phyloP scores from a whole-genome alignment of 257 asterid species.

The Craterostigma plantagineum region DNA sequence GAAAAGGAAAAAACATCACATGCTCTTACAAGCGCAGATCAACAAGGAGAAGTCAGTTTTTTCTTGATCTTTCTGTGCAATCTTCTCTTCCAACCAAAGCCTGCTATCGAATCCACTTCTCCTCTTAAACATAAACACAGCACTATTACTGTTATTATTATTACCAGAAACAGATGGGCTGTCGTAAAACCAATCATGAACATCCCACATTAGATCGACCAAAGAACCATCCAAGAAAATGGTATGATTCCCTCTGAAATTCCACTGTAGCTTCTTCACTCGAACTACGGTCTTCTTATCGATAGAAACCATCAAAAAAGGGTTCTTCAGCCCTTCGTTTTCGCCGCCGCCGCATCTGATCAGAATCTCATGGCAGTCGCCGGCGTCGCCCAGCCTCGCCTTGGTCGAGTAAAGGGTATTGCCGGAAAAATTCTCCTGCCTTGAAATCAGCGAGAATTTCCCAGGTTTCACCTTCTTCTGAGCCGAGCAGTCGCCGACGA shows the following conservation, averaged over 20 bases:
- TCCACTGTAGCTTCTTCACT: slow-evolving; percentile 89
- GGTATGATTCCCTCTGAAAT: slow-evolving; percentile 87
- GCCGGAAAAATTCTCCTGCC: slow-evolving; percentile 71
- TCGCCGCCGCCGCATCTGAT: slow-evolving; percentile 41
- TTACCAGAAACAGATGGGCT: slow-evolving; percentile 9
- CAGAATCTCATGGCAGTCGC: slow-evolving; percentile 39
- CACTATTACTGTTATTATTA: slow-evolving; percentile 17
- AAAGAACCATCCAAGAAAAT: slow-evolving; percentile 66
- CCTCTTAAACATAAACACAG: slow-evolving; percentile 87
- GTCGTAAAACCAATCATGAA: slow-evolving; percentile 66
- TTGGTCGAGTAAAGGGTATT: slow-evolving; percentile 47
- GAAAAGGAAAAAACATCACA: background rate
- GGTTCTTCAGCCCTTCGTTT: slow-evolving; percentile 39
- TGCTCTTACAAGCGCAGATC: slow-evolving; percentile 59
- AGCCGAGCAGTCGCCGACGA: slow-evolving; percentile 36
- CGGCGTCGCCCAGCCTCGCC: slow-evolving; percentile 46
- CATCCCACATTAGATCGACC: slow-evolving; percentile 94
- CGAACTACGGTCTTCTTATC: slow-evolving; percentile 55
- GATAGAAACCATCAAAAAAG: slow-evolving; percentile 44
- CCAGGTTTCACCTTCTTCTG: slow-evolving; percentile 19
- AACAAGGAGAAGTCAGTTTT: slow-evolving; percentile 56
- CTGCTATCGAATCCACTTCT: slow-evolving; percentile 82
- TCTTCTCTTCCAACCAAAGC: slow-evolving; percentile 74
- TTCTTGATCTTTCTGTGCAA: slow-evolving; percentile 40
- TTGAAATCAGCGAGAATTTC: slow-evolving; percentile 29